Base-by-base conservation (phyloP, 83 land plant genomes). In the Larix sibirica region DNA sequence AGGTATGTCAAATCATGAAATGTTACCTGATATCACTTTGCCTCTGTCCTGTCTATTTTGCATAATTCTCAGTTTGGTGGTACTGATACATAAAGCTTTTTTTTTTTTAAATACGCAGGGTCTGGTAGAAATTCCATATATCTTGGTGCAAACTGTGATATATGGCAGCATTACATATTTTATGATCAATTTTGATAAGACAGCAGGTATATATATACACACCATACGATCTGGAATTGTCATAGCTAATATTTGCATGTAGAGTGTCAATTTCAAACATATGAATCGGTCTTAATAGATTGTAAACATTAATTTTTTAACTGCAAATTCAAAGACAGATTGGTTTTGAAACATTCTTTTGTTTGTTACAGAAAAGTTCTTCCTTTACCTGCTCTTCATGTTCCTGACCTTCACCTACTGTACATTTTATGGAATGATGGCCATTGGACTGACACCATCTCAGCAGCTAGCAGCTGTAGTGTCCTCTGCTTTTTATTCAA, bases 361-460 rank as follows among this genome's bases (percentile, higher is more conserved):
- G 62, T 42, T 7, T 83, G 36, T 80, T 89, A 85, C 89, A 91
- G 91, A 81, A 28, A 91, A 91, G 40, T 85, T 91, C 70, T 68
- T 90, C 0, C 78, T 87, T 21, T 90, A 84, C 80, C 24, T 86
- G 31, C 2, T 90, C 8, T 89, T 92, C 86, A 89, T 88, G 90
- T 90, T 88, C 86, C 85, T 91, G 38, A 88, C 91, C 12, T 91
- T 91, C 83, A 70, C 81, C 3, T 88, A 88, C 84, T 91, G 88
- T 63, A 86, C 90, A 80, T 88, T 86, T 70, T 89, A 88, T 60
- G 93, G 93, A 44, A 89, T 89, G 91, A 84, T 91, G 90, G 89
- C 84, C 1, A 87, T 89, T 54, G 88, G 87, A 74, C 81, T 89
- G 40, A 91, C 93, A 2, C 89, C 91, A 21, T 24, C 64, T 54